Evolutionary conservation across 2,329 filamentous ascomycete species (phyloP).

Genomic region (Plectosphaerella plurivora): DNA sequence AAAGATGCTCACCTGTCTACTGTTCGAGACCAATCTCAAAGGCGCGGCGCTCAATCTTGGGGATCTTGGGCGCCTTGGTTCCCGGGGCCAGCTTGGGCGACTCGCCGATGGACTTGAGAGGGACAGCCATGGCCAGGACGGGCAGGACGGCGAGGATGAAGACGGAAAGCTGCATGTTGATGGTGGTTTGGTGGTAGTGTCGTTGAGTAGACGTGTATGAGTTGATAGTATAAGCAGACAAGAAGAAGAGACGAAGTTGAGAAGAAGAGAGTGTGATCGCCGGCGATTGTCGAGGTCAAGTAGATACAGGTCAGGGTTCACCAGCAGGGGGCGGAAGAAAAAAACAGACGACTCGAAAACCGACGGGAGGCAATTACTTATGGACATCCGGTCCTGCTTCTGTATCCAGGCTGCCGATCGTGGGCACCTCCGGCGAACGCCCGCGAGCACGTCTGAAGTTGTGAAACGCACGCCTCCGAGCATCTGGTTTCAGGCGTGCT

Average conservation of each 20-base stretch:
- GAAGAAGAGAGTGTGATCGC: too few relatives aligned
- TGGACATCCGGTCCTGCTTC: not conserved
- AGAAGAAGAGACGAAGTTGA: too few relatives aligned
- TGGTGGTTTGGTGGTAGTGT: not conserved
- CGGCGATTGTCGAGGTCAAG: not conserved
- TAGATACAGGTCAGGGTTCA: not conserved
- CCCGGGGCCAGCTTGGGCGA: constrained; percentile 8
- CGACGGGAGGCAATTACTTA: not conserved
- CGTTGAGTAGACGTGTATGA: not conserved
- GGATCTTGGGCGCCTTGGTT: constrained; percentile 8
- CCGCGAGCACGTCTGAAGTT: not conserved
- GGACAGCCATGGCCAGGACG: constrained; percentile 13
- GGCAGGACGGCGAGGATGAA: constrained; percentile 15
- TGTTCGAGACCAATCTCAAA: not conserved
- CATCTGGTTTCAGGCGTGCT: too few relatives aligned
- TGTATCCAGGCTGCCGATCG: too few relatives aligned
- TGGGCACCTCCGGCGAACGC: too few relatives aligned
- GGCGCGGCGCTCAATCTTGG: constrained; percentile 6
- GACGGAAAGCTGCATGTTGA: constrained; percentile 16
- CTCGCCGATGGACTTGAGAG: constrained; percentile 11
- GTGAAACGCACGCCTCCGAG: not conserved
- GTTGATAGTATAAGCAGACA: too few relatives aligned
- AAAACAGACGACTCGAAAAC: too few relatives aligned
- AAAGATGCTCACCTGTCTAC: not conserved
- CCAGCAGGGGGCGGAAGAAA: not conserved